Evolutionary conservation across 805 yeast species (phyloP), one percentile per base, ranked within the genome.

Genomic region (Myxozyma melibiosi): DNA sequence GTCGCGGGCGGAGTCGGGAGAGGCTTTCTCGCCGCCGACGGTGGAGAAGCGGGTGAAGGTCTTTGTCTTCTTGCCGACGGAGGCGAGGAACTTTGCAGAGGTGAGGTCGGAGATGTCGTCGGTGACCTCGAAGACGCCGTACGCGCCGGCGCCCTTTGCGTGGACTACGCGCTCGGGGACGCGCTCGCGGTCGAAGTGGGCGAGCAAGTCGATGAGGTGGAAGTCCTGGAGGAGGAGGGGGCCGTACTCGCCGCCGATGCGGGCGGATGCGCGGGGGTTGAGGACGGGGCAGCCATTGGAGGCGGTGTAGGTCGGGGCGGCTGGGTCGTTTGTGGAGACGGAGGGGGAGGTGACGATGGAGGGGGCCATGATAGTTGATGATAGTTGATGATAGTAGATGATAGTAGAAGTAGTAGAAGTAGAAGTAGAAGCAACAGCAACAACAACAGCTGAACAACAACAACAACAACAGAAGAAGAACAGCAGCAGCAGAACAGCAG

Each of bases 61-160:
- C 70, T 80, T 82, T 34, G 96, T 88, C 74, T 83, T 86, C 76
- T 88, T 88, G 65, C 97, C 97, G 54, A 86, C 78, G 5, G 22
- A 31, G 63, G 81, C 80, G 65, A 90, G 80, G 75, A 90, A 87
- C 45, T 67, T 69, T 31, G 77, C 71, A 28, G 62, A 47, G 20
- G 81, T 76, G 52, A 83, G 66, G 64, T 83, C 86, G 9, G 78
- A 70, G 53, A 82, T 71, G 33, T 82, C 80, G 68, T 83, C 84
- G 24, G 86, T 81, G 65, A 79, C 76, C 67, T 80, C 85, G 61
- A 83, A 83, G 61, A 74, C 74, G 38, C 85, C 84, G 66, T 76
- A 80, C 41, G 84, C 84, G 59, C 86, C 87, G 47, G 82, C 80
- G 52, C 87, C 87, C 68, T 81, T 81, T 51, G 86, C 86, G 67